A percentile compares a stretch with the other conserved stretches of the same genome.
Evolutionary conservation across 176 grass and related monocot genomes (phyloP).

Genomic region (Triticum monococcum): DNA sequence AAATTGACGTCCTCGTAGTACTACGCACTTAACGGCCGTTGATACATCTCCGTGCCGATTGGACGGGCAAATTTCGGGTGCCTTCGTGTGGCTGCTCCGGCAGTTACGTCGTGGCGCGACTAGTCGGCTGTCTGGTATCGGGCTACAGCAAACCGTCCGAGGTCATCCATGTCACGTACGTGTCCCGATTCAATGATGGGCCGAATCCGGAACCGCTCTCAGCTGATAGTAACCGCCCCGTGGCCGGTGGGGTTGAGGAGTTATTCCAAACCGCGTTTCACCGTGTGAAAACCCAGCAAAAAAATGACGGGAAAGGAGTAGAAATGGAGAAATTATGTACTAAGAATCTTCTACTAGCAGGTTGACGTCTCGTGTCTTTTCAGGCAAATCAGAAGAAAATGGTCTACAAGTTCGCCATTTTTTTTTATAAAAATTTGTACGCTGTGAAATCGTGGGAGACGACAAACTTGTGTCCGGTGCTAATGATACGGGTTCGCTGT

Average conservation of each 20-base stretch:
- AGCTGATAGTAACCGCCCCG: not conserved
- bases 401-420: not conserved
- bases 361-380: too few relatives aligned
- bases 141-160: conserved; percentile 14
- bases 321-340: not conserved
- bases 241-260: not conserved
- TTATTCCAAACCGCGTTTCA: conserved; percentile 1
- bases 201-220: not conserved
- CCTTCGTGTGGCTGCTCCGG: not conserved
- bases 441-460: not conserved
- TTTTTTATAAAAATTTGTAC: not conserved
- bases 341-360: too few relatives aligned
- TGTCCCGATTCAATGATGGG: not conserved
- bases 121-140: conserved; percentile 18
- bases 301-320: not conserved
- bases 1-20: not conserved
- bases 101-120: not conserved
- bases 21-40: not conserved
- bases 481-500: not conserved
- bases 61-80: not conserved
- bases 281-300: not conserved
- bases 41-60: not conserved
- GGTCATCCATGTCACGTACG: not conserved
- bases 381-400: not conserved
- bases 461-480: not conserved